These are phyloP conservation scores for Pseudocercospora macadamiae DNA, from an alignment of 2,329 filamentous ascomycete genomes.

Conservation along the genomic window DNA sequence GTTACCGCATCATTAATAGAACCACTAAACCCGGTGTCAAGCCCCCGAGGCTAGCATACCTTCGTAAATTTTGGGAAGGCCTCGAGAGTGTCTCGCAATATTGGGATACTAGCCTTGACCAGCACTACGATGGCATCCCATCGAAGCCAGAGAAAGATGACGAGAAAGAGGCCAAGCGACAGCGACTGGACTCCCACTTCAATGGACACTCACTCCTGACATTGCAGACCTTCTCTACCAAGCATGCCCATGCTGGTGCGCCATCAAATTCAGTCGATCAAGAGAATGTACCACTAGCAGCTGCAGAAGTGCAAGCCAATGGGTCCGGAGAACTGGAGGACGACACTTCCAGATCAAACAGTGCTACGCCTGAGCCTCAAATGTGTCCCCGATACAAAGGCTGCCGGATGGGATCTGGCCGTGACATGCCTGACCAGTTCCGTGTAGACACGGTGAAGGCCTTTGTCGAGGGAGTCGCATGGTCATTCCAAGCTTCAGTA, in stretches of 20 bases:
- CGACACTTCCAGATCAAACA: conserved; percentile 6
- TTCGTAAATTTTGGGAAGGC: conserved; percentile 63
- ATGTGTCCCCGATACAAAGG: conserved; percentile 54
- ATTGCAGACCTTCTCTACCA: conserved; percentile 7
- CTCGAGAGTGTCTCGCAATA: conserved; percentile 64
- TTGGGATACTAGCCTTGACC: conserved; percentile 63
- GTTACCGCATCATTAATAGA: conserved; percentile 59
- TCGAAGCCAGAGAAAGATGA: conserved; percentile 15
- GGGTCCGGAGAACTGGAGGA: conserved; percentile 1
- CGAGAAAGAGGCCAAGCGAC: conserved; percentile 31
- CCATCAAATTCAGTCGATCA: background rate
- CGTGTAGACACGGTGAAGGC: conserved; percentile 59
- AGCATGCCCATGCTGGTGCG: background rate
- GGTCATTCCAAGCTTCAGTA: conserved; percentile 61
- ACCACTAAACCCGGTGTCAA: conserved; percentile 50
- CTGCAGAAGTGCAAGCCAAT: background rate
- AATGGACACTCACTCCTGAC: conserved; percentile 7
- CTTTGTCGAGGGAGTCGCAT: conserved; percentile 61
- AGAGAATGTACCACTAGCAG: conserved; percentile 7
- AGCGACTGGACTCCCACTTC: conserved; percentile 25
- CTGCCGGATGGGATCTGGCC: conserved; percentile 59
- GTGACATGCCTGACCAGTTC: conserved; percentile 62
- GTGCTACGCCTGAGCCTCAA: conserved; percentile 21
- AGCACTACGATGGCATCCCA: conserved; percentile 50
- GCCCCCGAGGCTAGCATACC: conserved; percentile 57